Base-by-base conservation (phyloP, 2,329 filamentous ascomycete species). In the Monosporascus ibericus region DNA sequence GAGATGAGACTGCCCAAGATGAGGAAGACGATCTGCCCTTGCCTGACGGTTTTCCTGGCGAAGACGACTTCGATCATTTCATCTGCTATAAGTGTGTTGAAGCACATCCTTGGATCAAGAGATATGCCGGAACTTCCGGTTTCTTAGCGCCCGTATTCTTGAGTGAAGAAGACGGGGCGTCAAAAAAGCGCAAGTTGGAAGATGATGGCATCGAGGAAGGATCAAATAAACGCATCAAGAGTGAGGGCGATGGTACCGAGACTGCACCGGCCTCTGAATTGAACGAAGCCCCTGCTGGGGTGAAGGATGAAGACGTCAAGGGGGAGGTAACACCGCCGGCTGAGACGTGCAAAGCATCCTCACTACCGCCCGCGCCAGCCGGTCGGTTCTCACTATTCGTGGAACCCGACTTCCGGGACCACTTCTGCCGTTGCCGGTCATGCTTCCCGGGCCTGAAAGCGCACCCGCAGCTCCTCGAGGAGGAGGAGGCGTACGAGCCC, bases 71-170 rank as follows among this genome's bases (percentile, higher is more conserved):
- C 59, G 90, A 95, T 50, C 83, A 86, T 27, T 87, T 97, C 63
- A 80, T 99, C 38, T 99, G 94, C 75, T 96, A 94, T 75, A 95
- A 95, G 66, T 99, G 94, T 62, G 80, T 95, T 15, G 85, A 92
- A 40, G 83, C 90, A 1, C 83, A 91, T 61, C 89, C 91, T 0
- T 99, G 94, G 94, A 86, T 97, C 68, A 95, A 92, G 72, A 77
- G 78, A 57, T 97, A 97, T 66, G 91, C 89, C 6, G 87, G 87
- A 2, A 82, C 88, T 0, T 66, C 82, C 1, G 91, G 92, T 0
- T 97, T 99, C 63, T 75, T 97, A 0, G 76, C 82, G 0, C 80
- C 92, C 1, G 80, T 96, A 0, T 86, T 84, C 54, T 67, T 72
- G 52, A 66, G 67, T 54, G 68, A 56, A 42, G 55, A 52, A 5